Base-by-base conservation (phyloP, 202 grass and related monocot genomes). In the Schoenoplectus tabernaemontani region DNA sequence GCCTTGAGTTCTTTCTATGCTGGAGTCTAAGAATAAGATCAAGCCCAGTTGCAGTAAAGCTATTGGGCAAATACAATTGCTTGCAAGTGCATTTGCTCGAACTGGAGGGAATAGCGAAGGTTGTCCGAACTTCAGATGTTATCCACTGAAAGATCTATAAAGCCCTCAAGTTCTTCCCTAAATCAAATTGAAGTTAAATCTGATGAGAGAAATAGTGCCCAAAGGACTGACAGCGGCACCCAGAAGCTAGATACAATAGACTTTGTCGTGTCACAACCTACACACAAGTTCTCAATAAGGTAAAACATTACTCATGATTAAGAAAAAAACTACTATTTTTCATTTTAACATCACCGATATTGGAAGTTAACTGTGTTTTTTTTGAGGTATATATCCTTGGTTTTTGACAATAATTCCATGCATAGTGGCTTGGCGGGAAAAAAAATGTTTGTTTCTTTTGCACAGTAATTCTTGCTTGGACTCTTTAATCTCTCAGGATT, bases 261-360 rank as follows among this genome's bases (percentile, higher is more conserved):
- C 87, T 86, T 89, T 80, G 85, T 82, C 41, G 69, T 64, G 15
- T 62, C 38, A 65, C 78, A 81, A 88, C 83, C 84, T 28, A 73
- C 70, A 62, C 86, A 85, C 82, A 93, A 89, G 44, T 99, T 99
- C 86, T 99, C 88, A 39, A 99, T 99, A 89, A 92, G 96, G 96
- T 96, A 84, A 93, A 77, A 42, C 19, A 34, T 57, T 48, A 62
- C 10, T 19, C 16, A 4, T n/a, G n/a, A n/a, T n/a, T n/a, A n/a
- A n/a, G n/a, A n/a, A n/a, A n/a, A n/a, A n/a, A n/a, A n/a, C n/a
- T n/a, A n/a, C n/a, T n/a, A n/a, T n/a, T n/a, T n/a, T n/a, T n/a
- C n/a, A n/a, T n/a, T n/a, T n/a, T n/a, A n/a, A n/a, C n/a, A n/a
- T n/a, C n/a, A n/a, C n/a, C n/a, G n/a, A n/a, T n/a, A n/a, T n/a